A percentile compares a stretch with the other conserved stretches of the same genome.
Conservation (phyloP, 176 grass and related monocot species). For the Eremochloa ophiuroides region DNA sequence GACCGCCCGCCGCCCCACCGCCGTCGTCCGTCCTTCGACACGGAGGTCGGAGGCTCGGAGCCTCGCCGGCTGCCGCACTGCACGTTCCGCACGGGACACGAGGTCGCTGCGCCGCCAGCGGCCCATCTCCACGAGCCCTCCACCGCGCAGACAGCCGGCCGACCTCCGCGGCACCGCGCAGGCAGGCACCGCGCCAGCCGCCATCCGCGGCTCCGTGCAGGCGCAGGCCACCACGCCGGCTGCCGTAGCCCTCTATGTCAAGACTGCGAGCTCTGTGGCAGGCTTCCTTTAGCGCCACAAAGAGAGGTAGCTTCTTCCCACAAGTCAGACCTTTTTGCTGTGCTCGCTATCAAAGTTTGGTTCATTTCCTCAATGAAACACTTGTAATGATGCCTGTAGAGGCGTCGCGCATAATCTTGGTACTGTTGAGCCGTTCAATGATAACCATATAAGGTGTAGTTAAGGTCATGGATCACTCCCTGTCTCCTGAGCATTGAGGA, state of each 20-base stretch:
- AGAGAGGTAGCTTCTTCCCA: slow-evolving; percentile 41
- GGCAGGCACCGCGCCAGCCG: too few species aligned
- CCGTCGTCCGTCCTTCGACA: too few species aligned
- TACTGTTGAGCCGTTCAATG: not conserved
- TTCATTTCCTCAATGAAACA: slow-evolving; percentile 7
- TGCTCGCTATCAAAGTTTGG: not conserved
- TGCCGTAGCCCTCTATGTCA: slow-evolving; percentile 30
- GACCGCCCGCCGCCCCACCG: too few species aligned
- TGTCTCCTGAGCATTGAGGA: not conserved
- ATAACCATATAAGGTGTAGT: not conserved
- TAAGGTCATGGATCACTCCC: not conserved
- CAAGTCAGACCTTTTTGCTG: not conserved
- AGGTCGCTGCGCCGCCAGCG: too few species aligned
- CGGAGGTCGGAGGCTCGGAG: too few species aligned
- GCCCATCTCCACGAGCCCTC: too few species aligned
- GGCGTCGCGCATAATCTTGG: not conserved
- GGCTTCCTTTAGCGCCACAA: slow-evolving; percentile 70
- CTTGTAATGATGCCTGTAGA: not conserved
- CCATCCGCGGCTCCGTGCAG: too few species aligned
- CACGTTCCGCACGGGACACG: too few species aligned
- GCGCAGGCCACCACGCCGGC: not conserved
- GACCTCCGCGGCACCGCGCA: too few species aligned
- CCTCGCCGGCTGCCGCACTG: too few species aligned
- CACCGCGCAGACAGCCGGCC: too few species aligned
- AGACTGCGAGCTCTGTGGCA: slow-evolving; percentile 61